Percentiles rank a stretch among this genome's conserved stretches.
These are phyloP conservation scores for Suillus discolor DNA, from an alignment of 768 basidiomycete species.

Conservation along the genomic window DNA sequence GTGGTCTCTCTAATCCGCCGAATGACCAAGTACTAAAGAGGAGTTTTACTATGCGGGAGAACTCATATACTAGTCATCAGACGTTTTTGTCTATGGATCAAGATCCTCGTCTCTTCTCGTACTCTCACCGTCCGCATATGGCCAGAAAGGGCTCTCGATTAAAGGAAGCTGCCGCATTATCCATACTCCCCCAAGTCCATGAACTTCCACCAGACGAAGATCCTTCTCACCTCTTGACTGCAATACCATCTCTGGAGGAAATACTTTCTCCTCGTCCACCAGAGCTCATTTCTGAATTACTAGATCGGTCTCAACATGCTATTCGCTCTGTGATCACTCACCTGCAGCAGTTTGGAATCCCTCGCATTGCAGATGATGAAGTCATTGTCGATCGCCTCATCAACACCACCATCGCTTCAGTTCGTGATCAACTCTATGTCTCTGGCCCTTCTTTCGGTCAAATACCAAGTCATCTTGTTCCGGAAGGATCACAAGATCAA, in stretches of 20 bases:
- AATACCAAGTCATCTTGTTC: slow-evolving; percentile 45
- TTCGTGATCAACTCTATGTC: slow-evolving; percentile 72
- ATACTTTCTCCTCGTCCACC: slow-evolving; percentile 55
- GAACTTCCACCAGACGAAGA: slow-evolving; percentile 3
- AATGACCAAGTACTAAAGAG: slow-evolving; percentile 22
- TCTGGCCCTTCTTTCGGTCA: slow-evolving; percentile 53
- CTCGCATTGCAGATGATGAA: slow-evolving; percentile 54
- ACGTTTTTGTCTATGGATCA: slow-evolving; percentile 5
- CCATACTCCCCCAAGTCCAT: slow-evolving; percentile 10
- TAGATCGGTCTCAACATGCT: slow-evolving; percentile 53
- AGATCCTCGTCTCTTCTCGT: not conserved
- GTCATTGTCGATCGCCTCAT: slow-evolving; percentile 63
- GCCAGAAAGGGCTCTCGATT: slow-evolving; percentile 13
- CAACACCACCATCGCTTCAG: slow-evolving; percentile 56
- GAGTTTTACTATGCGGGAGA: slow-evolving; percentile 18
- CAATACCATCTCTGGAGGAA: slow-evolving; percentile 41
- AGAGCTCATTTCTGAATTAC: slow-evolving; percentile 60
- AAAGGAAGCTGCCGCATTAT: slow-evolving; percentile 7
- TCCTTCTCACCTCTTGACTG: not conserved
- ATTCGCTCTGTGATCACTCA: slow-evolving; percentile 65
- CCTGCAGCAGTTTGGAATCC: slow-evolving; percentile 50
- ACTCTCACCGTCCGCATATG: not conserved
- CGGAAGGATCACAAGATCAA: slow-evolving; percentile 31
- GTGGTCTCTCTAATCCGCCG: slow-evolving; percentile 11
- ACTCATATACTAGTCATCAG: slow-evolving; percentile 5